Evolutionary conservation across 352 stramenopile genomes (phyloP).

Genomic region (Pilasporangium apinafurcum): DNA sequence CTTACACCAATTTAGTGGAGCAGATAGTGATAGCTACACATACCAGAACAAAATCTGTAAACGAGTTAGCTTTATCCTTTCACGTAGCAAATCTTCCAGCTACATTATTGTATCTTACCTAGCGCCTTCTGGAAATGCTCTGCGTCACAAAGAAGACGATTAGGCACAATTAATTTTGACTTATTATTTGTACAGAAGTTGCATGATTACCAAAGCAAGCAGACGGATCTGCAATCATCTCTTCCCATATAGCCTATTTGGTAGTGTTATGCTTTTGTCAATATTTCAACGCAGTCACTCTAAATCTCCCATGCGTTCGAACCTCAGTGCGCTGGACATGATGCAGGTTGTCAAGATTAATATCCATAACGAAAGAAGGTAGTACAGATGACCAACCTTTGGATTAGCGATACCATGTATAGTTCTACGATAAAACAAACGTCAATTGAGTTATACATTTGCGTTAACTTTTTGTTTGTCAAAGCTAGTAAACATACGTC

Average conservation of each 20-base stretch:
- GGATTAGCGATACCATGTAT: slow-evolving; percentile 55
- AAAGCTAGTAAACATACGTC: slow-evolving; percentile 29
- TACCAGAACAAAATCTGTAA: slow-evolving; percentile 73
- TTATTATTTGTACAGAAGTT: not conserved
- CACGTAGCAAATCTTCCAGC: no score
- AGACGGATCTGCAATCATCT: slow-evolving; percentile 83
- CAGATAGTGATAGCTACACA: not conserved
- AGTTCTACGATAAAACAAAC: slow-evolving; percentile 26
- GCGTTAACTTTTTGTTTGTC: not conserved
- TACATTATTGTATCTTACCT: slow-evolving; percentile 32
- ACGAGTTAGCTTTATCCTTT: not conserved
- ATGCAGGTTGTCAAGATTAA: not conserved
- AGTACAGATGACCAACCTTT: slow-evolving; percentile 27
- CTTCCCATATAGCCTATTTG: slow-evolving; percentile 76
- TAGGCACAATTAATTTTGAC: not conserved
- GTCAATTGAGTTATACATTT: no score
- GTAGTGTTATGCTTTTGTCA: not conserved
- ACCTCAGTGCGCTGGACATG: no score
- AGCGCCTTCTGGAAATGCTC: slow-evolving; percentile 71
- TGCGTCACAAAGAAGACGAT: slow-evolving; percentile 5
- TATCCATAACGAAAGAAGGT: not conserved
- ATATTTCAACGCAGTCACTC: not conserved
- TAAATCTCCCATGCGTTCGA: no score
- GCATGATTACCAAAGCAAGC: slow-evolving; percentile 52
- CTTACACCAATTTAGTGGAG: not conserved